phyloP scores from a whole-genome alignment of 163 green algal genomes.

The Scenedesmus sp. region DNA sequence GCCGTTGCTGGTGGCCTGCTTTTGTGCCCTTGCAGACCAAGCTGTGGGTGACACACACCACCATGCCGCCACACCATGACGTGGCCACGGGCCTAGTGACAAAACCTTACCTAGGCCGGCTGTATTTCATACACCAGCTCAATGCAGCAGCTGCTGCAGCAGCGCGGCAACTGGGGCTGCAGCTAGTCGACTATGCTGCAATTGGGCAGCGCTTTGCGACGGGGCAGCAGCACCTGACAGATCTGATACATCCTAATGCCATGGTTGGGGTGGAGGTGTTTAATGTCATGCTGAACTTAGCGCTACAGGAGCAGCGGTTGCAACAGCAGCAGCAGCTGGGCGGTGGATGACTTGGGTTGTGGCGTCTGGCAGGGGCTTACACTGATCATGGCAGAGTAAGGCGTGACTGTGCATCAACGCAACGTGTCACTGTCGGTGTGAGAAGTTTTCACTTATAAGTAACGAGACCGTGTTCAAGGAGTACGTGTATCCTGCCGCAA shows the following conservation, averaged over 20 bases:
- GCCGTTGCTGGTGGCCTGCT: too few relatives aligned
- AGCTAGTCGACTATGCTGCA: slow-evolving; percentile 53
- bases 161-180: slow-evolving; percentile 15
- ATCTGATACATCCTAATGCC: slow-evolving; percentile 42
- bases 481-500: too few relatives aligned
- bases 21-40: slow-evolving; percentile 24
- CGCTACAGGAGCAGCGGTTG: background rate
- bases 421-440: too few relatives aligned
- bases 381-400: too few relatives aligned
- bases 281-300: slow-evolving; percentile 45
- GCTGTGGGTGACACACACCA: slow-evolving; percentile 53
- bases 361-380: background rate
- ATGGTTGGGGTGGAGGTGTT: slow-evolving; percentile 40
- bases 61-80: slow-evolving; percentile 37
- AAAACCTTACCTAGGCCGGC: slow-evolving; percentile 54
- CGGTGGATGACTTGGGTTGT: background rate
- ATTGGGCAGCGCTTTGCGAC: slow-evolving; percentile 3
- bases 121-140: slow-evolving; percentile 52
- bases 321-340: background rate
- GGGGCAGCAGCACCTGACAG: slow-evolving; percentile 39
- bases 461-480: too few relatives aligned
- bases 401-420: too few relatives aligned
- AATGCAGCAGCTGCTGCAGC: slow-evolving; percentile 49
- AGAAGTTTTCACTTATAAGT: too few relatives aligned
- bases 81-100: slow-evolving; percentile 6